Conservation (phyloP, 176 grass and related monocot species). For the Poa annua region DNA sequence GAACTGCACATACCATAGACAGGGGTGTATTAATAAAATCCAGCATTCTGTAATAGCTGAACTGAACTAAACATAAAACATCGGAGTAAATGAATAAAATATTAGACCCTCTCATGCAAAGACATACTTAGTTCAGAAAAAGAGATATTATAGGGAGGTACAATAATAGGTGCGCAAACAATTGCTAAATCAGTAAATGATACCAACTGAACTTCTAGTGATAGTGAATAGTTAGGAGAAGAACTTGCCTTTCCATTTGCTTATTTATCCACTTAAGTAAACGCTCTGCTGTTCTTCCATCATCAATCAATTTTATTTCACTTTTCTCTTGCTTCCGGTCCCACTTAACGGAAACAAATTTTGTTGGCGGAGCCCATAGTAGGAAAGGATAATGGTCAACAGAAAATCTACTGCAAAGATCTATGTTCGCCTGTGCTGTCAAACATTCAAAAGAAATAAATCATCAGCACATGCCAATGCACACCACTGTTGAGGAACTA, state of each 20-base stretch:
- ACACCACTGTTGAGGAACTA: slow-evolving; percentile 29
- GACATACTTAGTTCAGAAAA: background rate
- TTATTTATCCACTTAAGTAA: slow-evolving; percentile 98
- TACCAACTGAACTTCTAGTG: slow-evolving; percentile 28
- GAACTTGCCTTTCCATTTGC: slow-evolving; percentile 72
- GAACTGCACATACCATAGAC: slow-evolving; percentile 63
- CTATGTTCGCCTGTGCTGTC: slow-evolving; percentile 82
- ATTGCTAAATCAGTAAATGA: background rate
- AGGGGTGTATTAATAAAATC: slow-evolving; percentile 31
- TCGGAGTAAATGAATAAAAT: slow-evolving; percentile 14
- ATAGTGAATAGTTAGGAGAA: slow-evolving; percentile 5
- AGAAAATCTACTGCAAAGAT: slow-evolving; percentile 90
- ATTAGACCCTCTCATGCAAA: background rate
- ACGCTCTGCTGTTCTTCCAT: slow-evolving; percentile 83
- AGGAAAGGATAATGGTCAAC: slow-evolving; percentile 88
- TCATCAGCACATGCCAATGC: slow-evolving; percentile 37
- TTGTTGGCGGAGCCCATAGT: slow-evolving; percentile 76
- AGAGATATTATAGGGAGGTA: slow-evolving; percentile 12
- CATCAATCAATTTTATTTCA: slow-evolving; percentile 78
- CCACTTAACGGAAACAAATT: slow-evolving; percentile 70
- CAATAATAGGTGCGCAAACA: slow-evolving; percentile 7
- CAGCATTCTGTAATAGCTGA: slow-evolving; percentile 10
- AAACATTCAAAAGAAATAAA: slow-evolving; percentile 66
- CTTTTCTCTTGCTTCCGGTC: slow-evolving; percentile 84
- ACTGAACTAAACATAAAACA: background rate